Evolutionary conservation across 192 early-diverging fungal genomes (phyloP).

Genomic region (Coemansia sp.): DNA sequence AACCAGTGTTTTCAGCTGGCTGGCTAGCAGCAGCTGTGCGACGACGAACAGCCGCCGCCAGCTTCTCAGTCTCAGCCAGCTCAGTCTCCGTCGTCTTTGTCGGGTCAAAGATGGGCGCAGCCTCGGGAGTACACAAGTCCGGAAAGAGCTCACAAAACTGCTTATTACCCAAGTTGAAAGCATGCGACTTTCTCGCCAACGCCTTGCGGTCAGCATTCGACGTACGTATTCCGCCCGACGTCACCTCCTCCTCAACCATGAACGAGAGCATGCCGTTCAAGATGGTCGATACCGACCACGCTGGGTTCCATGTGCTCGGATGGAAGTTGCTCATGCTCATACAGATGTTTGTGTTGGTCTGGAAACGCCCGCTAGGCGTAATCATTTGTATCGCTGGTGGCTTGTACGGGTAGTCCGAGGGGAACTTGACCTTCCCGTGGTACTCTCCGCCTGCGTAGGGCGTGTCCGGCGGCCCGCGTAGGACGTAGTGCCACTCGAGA

Average conservation of each 20-base stretch:
- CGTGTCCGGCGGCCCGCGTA: conserved; percentile 94
- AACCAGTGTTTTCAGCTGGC: neutral
- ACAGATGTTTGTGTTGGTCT: conserved; percentile 90
- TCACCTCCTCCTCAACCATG: conserved; percentile 95
- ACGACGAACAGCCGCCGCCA: neutral
- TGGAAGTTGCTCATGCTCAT: conserved; percentile 98
- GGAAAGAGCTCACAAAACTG: conserved; percentile 87
- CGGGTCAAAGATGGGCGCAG: conserved; percentile 9
- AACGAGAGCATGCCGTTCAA: conserved; percentile 94
- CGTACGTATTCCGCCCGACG: conserved; percentile 91
- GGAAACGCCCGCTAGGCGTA: conserved; percentile 88
- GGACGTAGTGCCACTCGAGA: conserved; percentile 98
- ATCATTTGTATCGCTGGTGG: conserved; percentile 85
- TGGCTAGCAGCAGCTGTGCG: neutral
- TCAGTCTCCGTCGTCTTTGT: neutral
- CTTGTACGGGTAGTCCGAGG: conserved; percentile 95
- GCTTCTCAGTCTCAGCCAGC: neutral
- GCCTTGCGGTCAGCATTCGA: conserved; percentile 76
- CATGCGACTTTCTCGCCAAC: conserved; percentile 78
- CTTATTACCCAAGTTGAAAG: conserved; percentile 74
- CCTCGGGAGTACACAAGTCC: conserved; percentile 70
- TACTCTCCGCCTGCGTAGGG: conserved; percentile 94
- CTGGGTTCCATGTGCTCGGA: conserved; percentile 93
- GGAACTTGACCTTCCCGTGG: conserved; percentile 90
- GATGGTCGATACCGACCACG: conserved; percentile 97